Percentiles rank a stretch among this genome's conserved stretches.
These are phyloP conservation scores for Chimonanthus praecox DNA, from an alignment of 164 flowering plant species.

Conservation along the genomic window DNA sequence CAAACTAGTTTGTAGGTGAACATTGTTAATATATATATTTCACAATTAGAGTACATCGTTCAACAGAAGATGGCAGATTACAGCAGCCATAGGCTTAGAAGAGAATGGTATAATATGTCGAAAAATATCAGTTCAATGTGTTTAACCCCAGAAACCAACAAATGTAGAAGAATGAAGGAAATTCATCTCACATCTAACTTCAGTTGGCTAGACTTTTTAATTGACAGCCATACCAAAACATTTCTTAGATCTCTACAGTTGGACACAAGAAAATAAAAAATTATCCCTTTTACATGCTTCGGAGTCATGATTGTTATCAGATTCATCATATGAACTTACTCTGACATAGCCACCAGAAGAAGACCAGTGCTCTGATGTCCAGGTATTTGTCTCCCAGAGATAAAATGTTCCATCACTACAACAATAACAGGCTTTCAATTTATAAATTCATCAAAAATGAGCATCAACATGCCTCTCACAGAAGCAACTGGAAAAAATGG, in stretches of 20 bases:
- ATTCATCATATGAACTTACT: conserved; percentile 35
- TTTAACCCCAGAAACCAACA: not conserved
- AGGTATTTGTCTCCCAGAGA: conserved; percentile 97
- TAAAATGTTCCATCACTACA: conserved; percentile 92
- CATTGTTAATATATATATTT: too few relatives aligned
- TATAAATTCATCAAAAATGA: not conserved
- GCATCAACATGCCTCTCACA: not conserved
- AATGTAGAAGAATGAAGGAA: not conserved
- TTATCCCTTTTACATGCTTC: not conserved
- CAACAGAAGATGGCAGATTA: too few relatives aligned
- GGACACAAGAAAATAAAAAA: not conserved
- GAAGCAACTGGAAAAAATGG: not conserved
- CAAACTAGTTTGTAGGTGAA: not conserved
- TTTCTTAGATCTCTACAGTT: not conserved
- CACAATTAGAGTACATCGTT: too few relatives aligned
- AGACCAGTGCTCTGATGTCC: conserved; percentile 98
- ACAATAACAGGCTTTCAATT: conserved; percentile 12
- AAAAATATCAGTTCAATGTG: too few relatives aligned
- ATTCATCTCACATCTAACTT: not conserved
- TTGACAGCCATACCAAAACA: not conserved
- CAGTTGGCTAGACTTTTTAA: not conserved
- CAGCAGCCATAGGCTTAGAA: too few relatives aligned
- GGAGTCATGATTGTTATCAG: not conserved
- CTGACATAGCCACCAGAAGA: conserved; percentile 84
- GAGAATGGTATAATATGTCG: too few relatives aligned